Conservation (phyloP, 495 filamentous ascomycete genomes). For the Hypoxylon rickii region DNA sequence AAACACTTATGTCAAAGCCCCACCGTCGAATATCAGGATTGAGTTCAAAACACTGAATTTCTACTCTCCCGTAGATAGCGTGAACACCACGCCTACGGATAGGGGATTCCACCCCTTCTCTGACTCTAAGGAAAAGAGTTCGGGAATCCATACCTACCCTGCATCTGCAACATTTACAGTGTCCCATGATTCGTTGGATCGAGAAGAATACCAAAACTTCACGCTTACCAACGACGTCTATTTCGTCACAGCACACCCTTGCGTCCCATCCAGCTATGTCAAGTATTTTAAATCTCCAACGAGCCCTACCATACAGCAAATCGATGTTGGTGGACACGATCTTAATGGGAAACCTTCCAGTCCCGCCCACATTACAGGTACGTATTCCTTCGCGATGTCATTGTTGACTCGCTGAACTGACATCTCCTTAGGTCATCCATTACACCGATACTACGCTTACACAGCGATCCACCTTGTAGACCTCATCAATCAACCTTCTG, state of each 20-base stretch:
- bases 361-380: conserved; percentile 45
- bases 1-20: conserved; percentile 49
- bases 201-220: conserved; percentile 49
- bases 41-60: conserved; percentile 52
- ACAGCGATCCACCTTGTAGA: conserved; percentile 57
- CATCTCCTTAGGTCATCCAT: conserved; percentile 58
- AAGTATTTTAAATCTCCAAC: conserved; percentile 54
- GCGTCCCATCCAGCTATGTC: conserved; percentile 59
- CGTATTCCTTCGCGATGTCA: conserved; percentile 6
- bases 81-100: conserved; percentile 43
- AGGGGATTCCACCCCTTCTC: conserved; percentile 39
- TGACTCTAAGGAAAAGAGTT: conserved; percentile 38
- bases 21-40: conserved; percentile 44
- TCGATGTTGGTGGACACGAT: conserved; percentile 50
- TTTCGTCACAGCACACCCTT: conserved; percentile 69
- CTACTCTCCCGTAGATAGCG: conserved; percentile 39
- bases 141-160: conserved; percentile 51
- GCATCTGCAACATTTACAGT: conserved; percentile 59
- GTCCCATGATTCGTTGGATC: conserved; percentile 40
- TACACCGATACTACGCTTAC: conserved; percentile 66
- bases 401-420: conserved; percentile 14
- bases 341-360: conserved; percentile 47
- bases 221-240: conserved; percentile 64
- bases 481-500: conserved; percentile 49
- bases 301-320: conserved; percentile 56